Conservation (phyloP, 768 basidiomycete species). For the Phanerochaete carnosa region DNA sequence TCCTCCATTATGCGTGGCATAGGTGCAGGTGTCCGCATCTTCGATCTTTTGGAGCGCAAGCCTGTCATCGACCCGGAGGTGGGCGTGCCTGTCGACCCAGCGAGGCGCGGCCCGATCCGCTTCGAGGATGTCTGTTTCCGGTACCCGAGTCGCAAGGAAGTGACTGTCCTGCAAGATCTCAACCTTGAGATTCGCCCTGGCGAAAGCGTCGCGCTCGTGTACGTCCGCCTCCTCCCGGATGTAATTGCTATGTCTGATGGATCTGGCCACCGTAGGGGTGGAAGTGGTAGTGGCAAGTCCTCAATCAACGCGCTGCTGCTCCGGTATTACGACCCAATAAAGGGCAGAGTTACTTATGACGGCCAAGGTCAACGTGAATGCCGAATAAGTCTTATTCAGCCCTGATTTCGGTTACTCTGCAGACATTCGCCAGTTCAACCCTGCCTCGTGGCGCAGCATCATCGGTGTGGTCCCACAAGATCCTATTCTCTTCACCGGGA, state of each 20-base stretch:
- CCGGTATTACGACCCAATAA: slow-evolving; percentile 86
- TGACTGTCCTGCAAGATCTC: slow-evolving; percentile 79
- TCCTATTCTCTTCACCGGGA: slow-evolving; percentile 86
- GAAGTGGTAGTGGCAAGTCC: slow-evolving; percentile 93
- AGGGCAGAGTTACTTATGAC: slow-evolving; percentile 80
- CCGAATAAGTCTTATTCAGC: neutral
- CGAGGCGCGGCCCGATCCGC: slow-evolving; percentile 64
- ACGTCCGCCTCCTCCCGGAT: slow-evolving; percentile 32
- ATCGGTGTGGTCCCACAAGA: slow-evolving; percentile 96
- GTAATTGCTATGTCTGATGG: neutral
- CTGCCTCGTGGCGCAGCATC: slow-evolving; percentile 81
- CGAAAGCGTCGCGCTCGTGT: slow-evolving; percentile 91
- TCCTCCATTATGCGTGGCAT: slow-evolving; percentile 96
- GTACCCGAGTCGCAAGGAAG: slow-evolving; percentile 84
- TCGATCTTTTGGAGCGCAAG: slow-evolving; percentile 82
- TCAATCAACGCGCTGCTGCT: slow-evolving; percentile 85
- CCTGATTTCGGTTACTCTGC: neutral
- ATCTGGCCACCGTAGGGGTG: slow-evolving; percentile 51
- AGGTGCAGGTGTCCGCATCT: slow-evolving; percentile 91
- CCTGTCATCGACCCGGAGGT: slow-evolving; percentile 67
- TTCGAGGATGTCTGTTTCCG: slow-evolving; percentile 86
- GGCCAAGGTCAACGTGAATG: slow-evolving; percentile 61
- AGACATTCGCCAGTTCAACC: slow-evolving; percentile 87
- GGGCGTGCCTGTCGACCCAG: slow-evolving; percentile 54
- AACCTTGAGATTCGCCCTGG: slow-evolving; percentile 79